phyloP scores from a whole-genome alignment of 2,329 filamentous ascomycete genomes.

The Colletotrichum sp. region DNA sequence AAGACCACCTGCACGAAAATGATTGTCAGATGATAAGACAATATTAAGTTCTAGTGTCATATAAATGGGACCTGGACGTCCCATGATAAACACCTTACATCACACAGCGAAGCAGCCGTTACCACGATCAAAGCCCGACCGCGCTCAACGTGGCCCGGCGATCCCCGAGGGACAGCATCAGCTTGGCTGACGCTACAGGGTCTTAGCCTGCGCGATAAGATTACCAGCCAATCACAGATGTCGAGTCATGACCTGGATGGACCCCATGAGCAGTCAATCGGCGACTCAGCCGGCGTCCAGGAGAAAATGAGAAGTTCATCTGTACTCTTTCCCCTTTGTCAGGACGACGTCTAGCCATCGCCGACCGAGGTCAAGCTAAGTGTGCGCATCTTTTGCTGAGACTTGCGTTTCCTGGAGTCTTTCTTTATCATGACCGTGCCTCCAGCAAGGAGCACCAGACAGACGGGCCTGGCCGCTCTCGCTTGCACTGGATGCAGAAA shows the following conservation, averaged over 20 bases:
- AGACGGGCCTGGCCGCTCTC: not conserved
- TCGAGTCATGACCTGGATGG: not conserved
- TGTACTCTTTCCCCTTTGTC: not conserved
- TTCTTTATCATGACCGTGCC: not conserved
- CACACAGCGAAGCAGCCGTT: not conserved
- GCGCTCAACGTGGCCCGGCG: not conserved
- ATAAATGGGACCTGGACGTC: not conserved
- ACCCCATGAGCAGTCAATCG: not conserved
- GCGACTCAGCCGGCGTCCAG: not conserved
- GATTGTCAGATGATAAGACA: not conserved
- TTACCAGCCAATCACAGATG: not conserved
- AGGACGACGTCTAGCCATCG: not conserved
- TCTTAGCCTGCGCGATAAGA: not conserved
- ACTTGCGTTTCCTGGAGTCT: not conserved
- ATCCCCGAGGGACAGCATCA: not conserved
- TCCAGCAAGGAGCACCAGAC: not conserved
- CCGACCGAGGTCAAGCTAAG: not conserved
- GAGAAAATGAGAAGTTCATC: not conserved
- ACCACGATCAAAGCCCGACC: not conserved
- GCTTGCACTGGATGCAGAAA: not conserved
- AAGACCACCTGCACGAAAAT: not conserved
- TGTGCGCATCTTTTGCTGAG: not conserved
- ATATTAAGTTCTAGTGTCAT: not conserved
- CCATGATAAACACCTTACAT: not conserved
- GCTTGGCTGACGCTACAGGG: not conserved